Conservation (phyloP, 2,329 filamentous ascomycete genomes). For the Eutypella sp. region DNA sequence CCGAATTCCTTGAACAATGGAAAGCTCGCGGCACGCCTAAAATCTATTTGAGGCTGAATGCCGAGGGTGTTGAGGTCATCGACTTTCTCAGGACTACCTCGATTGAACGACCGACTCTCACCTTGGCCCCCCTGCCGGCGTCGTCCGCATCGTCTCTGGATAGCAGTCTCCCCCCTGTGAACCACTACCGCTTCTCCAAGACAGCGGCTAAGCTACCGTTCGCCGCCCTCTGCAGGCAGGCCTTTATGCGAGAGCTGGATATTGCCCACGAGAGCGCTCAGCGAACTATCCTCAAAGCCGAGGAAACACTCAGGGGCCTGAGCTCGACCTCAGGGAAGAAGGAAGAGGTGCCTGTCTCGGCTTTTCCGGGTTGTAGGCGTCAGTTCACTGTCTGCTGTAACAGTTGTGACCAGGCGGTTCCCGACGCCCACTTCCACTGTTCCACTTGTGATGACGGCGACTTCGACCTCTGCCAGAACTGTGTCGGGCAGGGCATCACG, state of each 20-base stretch:
- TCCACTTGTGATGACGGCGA: constrained; percentile 89
- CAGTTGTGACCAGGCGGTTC: constrained; percentile 72
- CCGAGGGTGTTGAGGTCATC: constrained; percentile 19
- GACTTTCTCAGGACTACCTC: constrained; percentile 18
- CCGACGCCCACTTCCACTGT: constrained; percentile 88
- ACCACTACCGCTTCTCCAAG: constrained; percentile 9
- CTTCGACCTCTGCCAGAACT: constrained; percentile 83
- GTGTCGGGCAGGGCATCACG: constrained; percentile 68
- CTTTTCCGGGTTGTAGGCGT: constrained; percentile 17
- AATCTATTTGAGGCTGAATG: constrained; percentile 20
- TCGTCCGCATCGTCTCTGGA: constrained; percentile 4
- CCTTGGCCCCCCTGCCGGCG: constrained; percentile 7
- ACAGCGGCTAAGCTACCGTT: constrained; percentile 7
- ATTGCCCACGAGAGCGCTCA: constrained; percentile 2
- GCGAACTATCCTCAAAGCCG: not conserved
- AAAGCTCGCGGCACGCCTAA: constrained; percentile 21
- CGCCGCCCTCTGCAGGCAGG: constrained; percentile 8
- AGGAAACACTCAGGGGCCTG: no score
- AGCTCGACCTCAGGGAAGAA: constrained; percentile 2
- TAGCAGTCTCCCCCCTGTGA: constrained; percentile 1
- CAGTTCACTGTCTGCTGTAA: constrained; percentile 91
- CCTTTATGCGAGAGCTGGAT: constrained; percentile 2
- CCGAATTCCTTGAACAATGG: constrained; percentile 23
- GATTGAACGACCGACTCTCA: constrained; percentile 9
- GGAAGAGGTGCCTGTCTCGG: constrained; percentile 3